Percentiles rank a stretch among this genome's conserved stretches.
Evolutionary conservation across 139 green algal species (phyloP).

Genomic region (Penium margaritaceum): DNA sequence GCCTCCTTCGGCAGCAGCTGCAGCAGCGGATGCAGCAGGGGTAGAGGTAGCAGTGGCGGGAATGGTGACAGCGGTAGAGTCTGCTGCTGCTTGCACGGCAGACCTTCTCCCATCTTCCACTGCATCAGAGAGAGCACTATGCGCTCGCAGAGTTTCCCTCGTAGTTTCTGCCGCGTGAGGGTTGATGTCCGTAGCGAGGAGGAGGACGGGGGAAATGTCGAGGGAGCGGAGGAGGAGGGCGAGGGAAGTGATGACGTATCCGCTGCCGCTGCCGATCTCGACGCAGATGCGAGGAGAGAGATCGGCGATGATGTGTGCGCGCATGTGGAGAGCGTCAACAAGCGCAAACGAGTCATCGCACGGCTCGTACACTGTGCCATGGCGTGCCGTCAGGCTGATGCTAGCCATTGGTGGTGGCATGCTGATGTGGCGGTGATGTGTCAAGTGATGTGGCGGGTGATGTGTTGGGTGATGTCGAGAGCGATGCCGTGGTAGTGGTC

Average conservation of each 20-base stretch:
- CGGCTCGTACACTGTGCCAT: conserved; percentile 40
- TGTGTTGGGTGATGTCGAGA: too few relatives aligned
- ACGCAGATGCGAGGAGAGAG: conserved; percentile 1
- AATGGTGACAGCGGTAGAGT: too few relatives aligned
- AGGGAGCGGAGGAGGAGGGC: conserved; percentile 53
- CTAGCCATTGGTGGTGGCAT: too few relatives aligned
- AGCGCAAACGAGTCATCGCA: conserved; percentile 46
- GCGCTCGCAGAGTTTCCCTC: conserved; percentile 50
- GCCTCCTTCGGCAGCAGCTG: too few relatives aligned
- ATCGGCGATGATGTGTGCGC: not conserved
- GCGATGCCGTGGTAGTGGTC: too few relatives aligned
- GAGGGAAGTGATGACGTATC: conserved; percentile 72
- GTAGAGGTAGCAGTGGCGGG: too few relatives aligned
- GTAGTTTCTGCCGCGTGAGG: conserved; percentile 52
- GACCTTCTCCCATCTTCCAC: too few relatives aligned
- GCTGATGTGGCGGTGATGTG: too few relatives aligned
- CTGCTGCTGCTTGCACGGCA: too few relatives aligned
- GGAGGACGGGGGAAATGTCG: not conserved
- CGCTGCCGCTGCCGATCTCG: conserved; percentile 70
- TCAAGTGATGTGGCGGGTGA: too few relatives aligned
- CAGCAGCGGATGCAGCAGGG: too few relatives aligned
- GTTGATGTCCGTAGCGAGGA: conserved; percentile 63
- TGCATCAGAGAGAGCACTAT: conserved; percentile 46
- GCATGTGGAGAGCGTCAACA: conserved; percentile 23
- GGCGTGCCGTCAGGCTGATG: conserved; percentile 19